phyloP scores from a whole-genome alignment of 2,329 filamentous ascomycete species.

The Fusarium pseudograminearum region DNA sequence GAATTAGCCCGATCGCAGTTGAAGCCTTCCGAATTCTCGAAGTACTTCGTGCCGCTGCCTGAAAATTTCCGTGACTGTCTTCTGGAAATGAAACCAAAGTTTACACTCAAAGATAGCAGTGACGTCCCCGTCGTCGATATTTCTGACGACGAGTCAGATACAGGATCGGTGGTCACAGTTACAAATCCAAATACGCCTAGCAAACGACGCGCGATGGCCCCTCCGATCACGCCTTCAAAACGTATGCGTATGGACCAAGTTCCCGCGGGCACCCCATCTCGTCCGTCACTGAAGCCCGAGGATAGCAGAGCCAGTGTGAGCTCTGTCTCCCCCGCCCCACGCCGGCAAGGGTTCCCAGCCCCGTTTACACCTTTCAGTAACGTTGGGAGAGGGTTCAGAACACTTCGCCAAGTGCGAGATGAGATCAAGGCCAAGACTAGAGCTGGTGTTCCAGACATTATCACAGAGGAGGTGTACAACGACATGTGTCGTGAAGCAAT shows the following conservation, averaged over 20 bases:
- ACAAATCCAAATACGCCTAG: slow-evolving; percentile 44
- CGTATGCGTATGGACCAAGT: slow-evolving; percentile 45
- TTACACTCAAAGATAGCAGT: slow-evolving; percentile 56
- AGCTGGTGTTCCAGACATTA: slow-evolving; percentile 69
- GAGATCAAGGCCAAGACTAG: slow-evolving; percentile 67
- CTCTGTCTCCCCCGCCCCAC: slow-evolving; percentile 23
- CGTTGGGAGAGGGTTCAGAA: slow-evolving; percentile 58
- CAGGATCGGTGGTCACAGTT: slow-evolving; percentile 42
- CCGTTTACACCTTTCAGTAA: slow-evolving; percentile 57
- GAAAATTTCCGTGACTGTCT: slow-evolving; percentile 64
- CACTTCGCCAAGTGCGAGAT: slow-evolving; percentile 63
- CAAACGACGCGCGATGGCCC: slow-evolving; percentile 49
- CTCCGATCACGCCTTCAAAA: slow-evolving; percentile 53
- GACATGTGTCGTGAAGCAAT: slow-evolving; percentile 69
- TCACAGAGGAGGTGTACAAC: slow-evolving; percentile 71
- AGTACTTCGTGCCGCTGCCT: slow-evolving; percentile 60
- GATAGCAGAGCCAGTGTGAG: slow-evolving; percentile 50
- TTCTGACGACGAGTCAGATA: slow-evolving; percentile 55
- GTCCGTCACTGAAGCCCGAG: slow-evolving; percentile 54
- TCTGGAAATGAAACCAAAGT: slow-evolving; percentile 60
- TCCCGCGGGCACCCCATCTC: slow-evolving; percentile 17
- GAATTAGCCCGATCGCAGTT: slow-evolving; percentile 64
- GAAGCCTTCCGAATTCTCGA: slow-evolving; percentile 57
- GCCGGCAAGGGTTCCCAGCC: slow-evolving; percentile 44
- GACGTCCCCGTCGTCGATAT: slow-evolving; percentile 55